Evolutionary conservation across 73 alveolate genomes (phyloP), one percentile per base, ranked within the genome.

Genomic region (Breviolum minutum): DNA sequence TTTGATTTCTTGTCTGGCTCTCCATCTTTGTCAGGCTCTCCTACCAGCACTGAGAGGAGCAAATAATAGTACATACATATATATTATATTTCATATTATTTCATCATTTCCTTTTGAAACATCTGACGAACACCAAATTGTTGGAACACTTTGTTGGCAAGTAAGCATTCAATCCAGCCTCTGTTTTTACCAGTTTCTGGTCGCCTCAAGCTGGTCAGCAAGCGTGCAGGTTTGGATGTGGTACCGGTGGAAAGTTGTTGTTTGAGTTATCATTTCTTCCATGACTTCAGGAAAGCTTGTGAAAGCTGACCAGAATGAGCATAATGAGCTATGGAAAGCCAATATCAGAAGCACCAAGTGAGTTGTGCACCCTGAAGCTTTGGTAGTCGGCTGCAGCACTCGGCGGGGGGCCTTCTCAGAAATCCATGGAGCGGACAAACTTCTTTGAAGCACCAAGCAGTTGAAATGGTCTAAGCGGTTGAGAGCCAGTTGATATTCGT

Each of bases 341-440:
- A 22, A 68, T 17, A 68, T 14, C 17, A 14, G 77, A 68, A 68
- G 77, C 77, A 11, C 87, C 87, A 27, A 79, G 87, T 79, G 12
- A 24, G 87, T 63, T 29, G 20, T 77, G 61, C 29, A 81, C 90
- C 30, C 70, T 80, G 90, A 10, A 13, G 69, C 11, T 54, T 81
- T 81, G 12, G 90, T 20, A 6, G 70, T 81, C 54, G 90, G 90
- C 69, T 81, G 90, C 90, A 81, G 54, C 32, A 40, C 17, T 54
- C 32, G 68, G 48, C 90, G 90, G 17, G 77, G 77, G 63, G n/a
- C 66, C 87, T 30, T 20, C 30, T 68, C 77, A 68, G 77, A 22
- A 14, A 17, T 68, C 29, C 32, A 30, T 24, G 87, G 62, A 11
- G n/a, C n/a, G n/a, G n/a, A n/a, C n/a, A n/a, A n/a, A n/a, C n/a